Base-by-base conservation (phyloP, 768 basidiomycete species). In the Leccinum incarnatum region DNA sequence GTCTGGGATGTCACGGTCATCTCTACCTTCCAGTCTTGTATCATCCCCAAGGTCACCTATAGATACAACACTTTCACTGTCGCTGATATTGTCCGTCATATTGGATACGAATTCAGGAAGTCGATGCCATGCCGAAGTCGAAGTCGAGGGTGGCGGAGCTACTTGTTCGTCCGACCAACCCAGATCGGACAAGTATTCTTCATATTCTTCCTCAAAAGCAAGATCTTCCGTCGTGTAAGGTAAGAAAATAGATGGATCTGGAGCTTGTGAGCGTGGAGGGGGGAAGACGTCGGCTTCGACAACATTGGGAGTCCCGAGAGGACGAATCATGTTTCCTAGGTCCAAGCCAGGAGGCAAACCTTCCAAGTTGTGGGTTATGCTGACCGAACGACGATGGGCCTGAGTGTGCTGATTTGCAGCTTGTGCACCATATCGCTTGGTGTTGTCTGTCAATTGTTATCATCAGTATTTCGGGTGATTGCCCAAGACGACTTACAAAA, bases 181-280 rank as follows among this genome's bases (percentile, higher is more conserved):
- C 23, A 95, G 76, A 68, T 93, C 93, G n/a, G 88, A 91, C 27
- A 98, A 77, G 65, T 96, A 94, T 68, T 96, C 95, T 71, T 98
- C 95, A 67, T 97, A 98, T 68, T 97, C 95, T 69, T 94, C 93
- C 68, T 98, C 95, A 64, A 95, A 95, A 1, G 93, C 94, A 59
- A 93, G 89, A 65, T 94, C 91, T 71, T 98, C 96, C 2, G 92
- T 88, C 42, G 91, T 93, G 70, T 93, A 97, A 15, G 93, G 93
- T 21, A 94, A 79, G 77, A 94, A 93, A 48, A 89, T 87, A 14
- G 85, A 86, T 11, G 89, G 85, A 69, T 93, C 89, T 0, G 89
- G 87, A 1, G 90, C 89, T 66, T 91, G 90, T 45, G 91, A 89
- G 32, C 94, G 91, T 27, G 88, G 81, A 1, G 97, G 97, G 25